Evolutionary conservation across 208 protist genomes (phyloP).

Genomic region (Crithidia bombi): DNA sequence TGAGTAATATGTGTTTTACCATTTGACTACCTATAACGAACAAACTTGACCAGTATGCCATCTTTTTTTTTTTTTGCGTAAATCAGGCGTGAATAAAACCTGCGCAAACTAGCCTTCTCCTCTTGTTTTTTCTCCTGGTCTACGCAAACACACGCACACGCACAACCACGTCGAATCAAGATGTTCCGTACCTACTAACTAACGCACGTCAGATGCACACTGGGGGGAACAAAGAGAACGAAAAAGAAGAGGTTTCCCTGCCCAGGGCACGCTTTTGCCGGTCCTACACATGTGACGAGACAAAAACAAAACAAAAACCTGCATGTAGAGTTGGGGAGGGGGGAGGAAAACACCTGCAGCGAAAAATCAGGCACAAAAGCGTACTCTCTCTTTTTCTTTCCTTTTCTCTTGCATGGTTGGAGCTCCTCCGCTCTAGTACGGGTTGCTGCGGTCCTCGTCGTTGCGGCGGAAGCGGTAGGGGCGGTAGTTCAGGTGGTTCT

Average conservation of each 20-base stretch:
- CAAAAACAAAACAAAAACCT: neutral
- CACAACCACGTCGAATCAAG: too few relatives aligned
- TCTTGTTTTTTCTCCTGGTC: too few relatives aligned
- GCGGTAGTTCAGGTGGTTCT: slow-evolving; percentile 93
- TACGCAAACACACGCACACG: too few relatives aligned
- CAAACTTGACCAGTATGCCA: slow-evolving; percentile 6
- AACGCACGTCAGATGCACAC: neutral
- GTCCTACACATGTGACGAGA: neutral
- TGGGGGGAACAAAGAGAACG: slow-evolving; percentile 7
- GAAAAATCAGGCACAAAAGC: slow-evolving; percentile 8
- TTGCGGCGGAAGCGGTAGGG: slow-evolving; percentile 91
- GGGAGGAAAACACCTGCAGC: neutral
- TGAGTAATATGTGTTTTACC: neutral
- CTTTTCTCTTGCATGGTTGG: slow-evolving; percentile 4
- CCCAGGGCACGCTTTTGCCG: neutral
- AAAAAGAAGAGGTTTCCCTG: neutral
- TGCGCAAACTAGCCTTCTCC: too few relatives aligned
- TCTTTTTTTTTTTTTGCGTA: slow-evolving; percentile 1
- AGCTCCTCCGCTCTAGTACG: slow-evolving; percentile 61
- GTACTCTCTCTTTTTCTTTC: slow-evolving; percentile 6
- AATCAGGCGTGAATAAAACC: neutral
- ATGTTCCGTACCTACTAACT: slow-evolving; percentile 18
- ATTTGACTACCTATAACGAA: slow-evolving; percentile 28
- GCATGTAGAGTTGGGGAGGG: slow-evolving; percentile 2
- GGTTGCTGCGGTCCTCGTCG: slow-evolving; percentile 89